These are phyloP conservation scores for Nepenthes mirabilis DNA, from an alignment of 148 eudicot genomes.

Conservation along the genomic window DNA sequence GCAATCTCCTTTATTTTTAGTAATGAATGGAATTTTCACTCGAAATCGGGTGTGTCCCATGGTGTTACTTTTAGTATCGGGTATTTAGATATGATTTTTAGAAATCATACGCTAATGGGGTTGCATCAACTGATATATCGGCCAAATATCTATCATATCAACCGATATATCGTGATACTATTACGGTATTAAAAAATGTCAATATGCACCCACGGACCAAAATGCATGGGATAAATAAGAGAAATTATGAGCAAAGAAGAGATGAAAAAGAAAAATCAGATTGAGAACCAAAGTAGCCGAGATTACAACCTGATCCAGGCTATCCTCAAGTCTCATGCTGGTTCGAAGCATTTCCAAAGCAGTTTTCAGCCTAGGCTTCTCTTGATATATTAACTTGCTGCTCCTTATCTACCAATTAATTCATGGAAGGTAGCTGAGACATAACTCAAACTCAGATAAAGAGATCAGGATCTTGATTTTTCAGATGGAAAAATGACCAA, in stretches of 20 bases:
- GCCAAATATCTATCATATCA: no score
- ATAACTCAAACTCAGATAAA: no score
- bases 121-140: no score
- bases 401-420: constrained; percentile 43
- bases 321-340: constrained; percentile 74
- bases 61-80: no score
- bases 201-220: background rate
- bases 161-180: no score
- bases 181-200: no score
- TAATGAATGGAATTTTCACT: no score
- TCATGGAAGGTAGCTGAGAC: background rate
- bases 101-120: no score
- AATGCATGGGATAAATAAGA: background rate
- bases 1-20: no score
- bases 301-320: constrained; percentile 49
- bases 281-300: background rate
- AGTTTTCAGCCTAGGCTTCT: constrained; percentile 88
- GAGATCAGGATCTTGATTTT: no score
- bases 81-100: no score
- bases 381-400: constrained; percentile 80
- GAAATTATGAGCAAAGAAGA: background rate
- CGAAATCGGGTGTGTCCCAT: no score
- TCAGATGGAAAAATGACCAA: background rate
- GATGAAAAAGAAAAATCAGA: background rate
- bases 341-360: constrained; percentile 98